phyloP scores from a whole-genome alignment of 148 eudicot species.

The Cornus controversa region DNA sequence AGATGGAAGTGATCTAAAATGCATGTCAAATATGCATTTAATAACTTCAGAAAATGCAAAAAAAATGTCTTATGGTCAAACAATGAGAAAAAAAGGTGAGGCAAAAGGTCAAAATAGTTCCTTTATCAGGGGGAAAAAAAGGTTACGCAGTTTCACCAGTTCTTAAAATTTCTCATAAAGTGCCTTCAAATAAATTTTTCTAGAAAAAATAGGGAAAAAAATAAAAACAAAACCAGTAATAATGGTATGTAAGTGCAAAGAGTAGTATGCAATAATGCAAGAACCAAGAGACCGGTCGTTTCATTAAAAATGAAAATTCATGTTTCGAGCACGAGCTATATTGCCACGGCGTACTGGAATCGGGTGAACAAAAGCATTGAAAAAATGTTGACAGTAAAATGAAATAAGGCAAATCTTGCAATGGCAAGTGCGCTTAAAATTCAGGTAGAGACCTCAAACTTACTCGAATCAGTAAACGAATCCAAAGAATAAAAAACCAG shows the following conservation, averaged over 20 bases:
- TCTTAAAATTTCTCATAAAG: too few species aligned
- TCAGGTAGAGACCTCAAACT: slow-evolving; percentile 2
- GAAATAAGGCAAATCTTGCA: too few species aligned
- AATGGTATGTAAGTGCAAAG: not conserved
- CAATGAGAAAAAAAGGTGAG: not conserved
- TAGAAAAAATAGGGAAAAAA: too few species aligned
- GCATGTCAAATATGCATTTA: not conserved
- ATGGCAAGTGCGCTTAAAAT: not conserved
- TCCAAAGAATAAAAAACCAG: not conserved
- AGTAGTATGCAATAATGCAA: not conserved
- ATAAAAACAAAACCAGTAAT: not conserved
- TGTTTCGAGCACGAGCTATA: too few species aligned
- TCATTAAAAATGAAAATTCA: too few species aligned
- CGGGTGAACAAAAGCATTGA: not conserved
- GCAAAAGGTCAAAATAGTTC: not conserved
- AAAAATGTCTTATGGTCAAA: too few species aligned
- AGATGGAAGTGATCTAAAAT: not conserved
- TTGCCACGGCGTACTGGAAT: too few species aligned
- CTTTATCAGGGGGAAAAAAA: not conserved
- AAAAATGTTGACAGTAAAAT: not conserved
- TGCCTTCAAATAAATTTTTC: too few species aligned
- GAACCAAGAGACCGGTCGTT: too few species aligned
- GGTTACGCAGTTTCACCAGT: not conserved
- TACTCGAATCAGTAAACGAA: not conserved
- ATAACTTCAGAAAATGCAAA: not conserved